These are phyloP conservation scores for Stemphylium beticola DNA, from an alignment of 2,329 filamentous ascomycete species.

Conservation along the genomic window DNA sequence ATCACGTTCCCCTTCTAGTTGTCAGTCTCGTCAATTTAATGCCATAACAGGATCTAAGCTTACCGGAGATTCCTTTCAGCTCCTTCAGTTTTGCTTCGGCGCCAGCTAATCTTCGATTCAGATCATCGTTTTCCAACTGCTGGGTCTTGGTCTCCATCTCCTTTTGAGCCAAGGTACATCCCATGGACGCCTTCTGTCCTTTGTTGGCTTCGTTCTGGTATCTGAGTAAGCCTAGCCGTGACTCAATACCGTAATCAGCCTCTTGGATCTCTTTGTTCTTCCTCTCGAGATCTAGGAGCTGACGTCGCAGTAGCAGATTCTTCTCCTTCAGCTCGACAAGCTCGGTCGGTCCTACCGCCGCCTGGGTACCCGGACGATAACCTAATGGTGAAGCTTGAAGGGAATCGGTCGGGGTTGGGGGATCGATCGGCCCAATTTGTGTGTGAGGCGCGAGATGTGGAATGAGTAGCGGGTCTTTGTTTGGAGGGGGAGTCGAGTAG, in stretches of 20 bases:
- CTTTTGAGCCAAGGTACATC: conserved; percentile 20
- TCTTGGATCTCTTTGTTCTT: neutral
- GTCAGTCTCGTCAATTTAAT: neutral
- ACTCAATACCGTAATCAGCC: conserved; percentile 1
- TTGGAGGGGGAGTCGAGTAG: neutral
- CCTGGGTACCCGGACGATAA: neutral
- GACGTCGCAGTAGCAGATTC: conserved; percentile 10
- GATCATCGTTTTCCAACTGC: conserved; percentile 17
- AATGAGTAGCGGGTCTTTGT: neutral
- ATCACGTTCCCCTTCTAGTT: conserved; percentile 10
- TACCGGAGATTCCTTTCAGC: neutral
- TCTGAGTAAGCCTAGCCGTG: conserved; percentile 18
- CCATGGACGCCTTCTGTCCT: conserved; percentile 26
- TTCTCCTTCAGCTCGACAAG: conserved; percentile 4
- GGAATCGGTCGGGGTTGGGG: conserved; percentile 12
- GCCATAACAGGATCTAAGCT: neutral
- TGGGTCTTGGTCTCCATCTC: conserved; percentile 23
- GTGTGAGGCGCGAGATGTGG: neutral
- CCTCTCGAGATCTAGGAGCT: neutral
- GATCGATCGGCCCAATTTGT: neutral
- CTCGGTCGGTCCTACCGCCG: neutral
- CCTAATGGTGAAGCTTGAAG: neutral
- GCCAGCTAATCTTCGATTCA: conserved; percentile 5
- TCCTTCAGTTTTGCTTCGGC: neutral
- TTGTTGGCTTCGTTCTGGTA: conserved; percentile 28